Percentiles rank a stretch among this genome's conserved stretches.
phyloP scores from a whole-genome alignment of 2,329 filamentous ascomycete species.

The Metarhizium guizhouense region DNA sequence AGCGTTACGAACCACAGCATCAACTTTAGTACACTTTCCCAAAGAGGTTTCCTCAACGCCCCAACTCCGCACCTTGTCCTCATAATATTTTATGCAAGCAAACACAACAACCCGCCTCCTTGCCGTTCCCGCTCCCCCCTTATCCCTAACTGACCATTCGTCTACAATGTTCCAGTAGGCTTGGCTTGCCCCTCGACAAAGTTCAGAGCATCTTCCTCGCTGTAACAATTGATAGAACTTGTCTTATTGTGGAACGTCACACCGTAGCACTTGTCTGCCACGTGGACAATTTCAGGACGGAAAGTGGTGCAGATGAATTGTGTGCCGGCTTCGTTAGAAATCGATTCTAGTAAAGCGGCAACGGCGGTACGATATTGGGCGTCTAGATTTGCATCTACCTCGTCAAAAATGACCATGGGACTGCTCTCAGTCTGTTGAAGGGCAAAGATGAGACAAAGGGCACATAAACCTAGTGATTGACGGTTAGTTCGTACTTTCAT shows the following conservation, averaged over 20 bases:
- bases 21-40: background rate
- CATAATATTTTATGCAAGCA: background rate
- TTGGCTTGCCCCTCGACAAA: conserved; percentile 81
- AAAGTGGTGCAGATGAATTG: conserved; percentile 99
- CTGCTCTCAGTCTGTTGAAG: conserved; percentile 96
- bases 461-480: conserved; percentile 63
- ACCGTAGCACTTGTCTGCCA: conserved; percentile 96
- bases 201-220: conserved; percentile 75
- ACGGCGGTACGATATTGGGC: conserved; percentile 97
- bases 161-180: conserved; percentile 15
- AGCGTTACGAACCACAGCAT: background rate
- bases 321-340: conserved; percentile 56
- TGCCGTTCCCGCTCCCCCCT: background rate
- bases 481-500: conserved; percentile 12
- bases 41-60: background rate
- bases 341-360: conserved; percentile 75
- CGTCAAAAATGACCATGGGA: conserved; percentile 98
- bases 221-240: conserved; percentile 85
- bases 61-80: background rate
- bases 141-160: background rate
- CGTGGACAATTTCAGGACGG: conserved; percentile 88
- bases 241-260: conserved; percentile 93
- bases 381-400: conserved; percentile 96
- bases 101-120: background rate
- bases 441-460: conserved; percentile 96